These are phyloP conservation scores for Aspergillus udagawae DNA, from an alignment of 2,329 filamentous ascomycete species.

Conservation along the genomic window DNA sequence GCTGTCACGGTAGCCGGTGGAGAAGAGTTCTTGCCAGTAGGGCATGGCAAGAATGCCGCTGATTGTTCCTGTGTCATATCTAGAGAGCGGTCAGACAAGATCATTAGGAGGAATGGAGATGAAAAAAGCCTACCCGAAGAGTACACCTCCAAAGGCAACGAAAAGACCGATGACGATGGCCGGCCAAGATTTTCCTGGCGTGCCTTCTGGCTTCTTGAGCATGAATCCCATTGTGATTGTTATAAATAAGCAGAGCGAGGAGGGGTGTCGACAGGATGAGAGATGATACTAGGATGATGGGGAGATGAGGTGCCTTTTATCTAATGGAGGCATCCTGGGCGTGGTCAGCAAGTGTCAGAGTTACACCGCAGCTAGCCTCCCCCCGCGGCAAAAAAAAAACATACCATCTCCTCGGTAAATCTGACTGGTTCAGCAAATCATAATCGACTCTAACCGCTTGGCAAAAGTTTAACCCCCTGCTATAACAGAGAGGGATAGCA, in stretches of 20 bases:
- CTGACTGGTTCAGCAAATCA: neutral
- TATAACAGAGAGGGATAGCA: neutral
- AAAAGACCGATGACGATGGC: slow-evolving; percentile 55
- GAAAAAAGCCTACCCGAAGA: slow-evolving; percentile 48
- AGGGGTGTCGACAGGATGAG: neutral
- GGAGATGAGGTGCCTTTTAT: neutral
- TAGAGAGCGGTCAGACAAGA: slow-evolving; percentile 7
- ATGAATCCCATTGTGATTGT: slow-evolving; percentile 37
- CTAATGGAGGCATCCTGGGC: too few species aligned
- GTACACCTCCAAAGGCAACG: slow-evolving; percentile 56
- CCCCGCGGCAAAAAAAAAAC: neutral
- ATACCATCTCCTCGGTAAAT: neutral
- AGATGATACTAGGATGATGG: neutral
- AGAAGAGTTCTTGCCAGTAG: slow-evolving; percentile 37
- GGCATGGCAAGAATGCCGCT: slow-evolving; percentile 49
- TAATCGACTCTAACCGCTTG: neutral
- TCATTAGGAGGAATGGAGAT: slow-evolving; percentile 13
- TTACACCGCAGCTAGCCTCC: too few species aligned
- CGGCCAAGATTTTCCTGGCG: slow-evolving; percentile 44
- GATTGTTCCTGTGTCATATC: slow-evolving; percentile 54
- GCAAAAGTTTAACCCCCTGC: neutral
- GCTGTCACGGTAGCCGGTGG: slow-evolving; percentile 31
- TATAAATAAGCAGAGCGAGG: neutral
- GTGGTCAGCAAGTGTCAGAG: too few species aligned
- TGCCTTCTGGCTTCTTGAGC: slow-evolving; percentile 44